A percentile compares a stretch with the other conserved stretches of the same genome.
Conservation (phyloP, 495 filamentous ascomycete species). For the Podospora appendiculata region DNA sequence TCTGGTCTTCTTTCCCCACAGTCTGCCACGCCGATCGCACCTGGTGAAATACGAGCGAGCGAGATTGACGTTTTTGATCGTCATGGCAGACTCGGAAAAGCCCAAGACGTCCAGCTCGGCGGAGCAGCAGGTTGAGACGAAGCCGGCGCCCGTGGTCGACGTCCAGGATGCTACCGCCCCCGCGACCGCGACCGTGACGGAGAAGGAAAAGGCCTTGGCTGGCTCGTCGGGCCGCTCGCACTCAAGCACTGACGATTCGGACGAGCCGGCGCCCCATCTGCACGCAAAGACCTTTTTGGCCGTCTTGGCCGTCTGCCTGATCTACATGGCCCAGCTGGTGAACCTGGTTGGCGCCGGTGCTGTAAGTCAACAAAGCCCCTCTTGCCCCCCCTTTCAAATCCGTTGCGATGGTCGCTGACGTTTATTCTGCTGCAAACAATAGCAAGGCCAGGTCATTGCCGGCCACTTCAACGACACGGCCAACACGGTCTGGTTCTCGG, state of each 20-base stretch:
- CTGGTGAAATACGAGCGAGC: too few species aligned
- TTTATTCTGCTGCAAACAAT: neutral
- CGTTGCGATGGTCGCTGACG: too few species aligned
- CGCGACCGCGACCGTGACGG: neutral
- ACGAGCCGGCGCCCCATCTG: slow-evolving; percentile 16
- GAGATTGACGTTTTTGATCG: too few species aligned
- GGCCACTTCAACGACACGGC: slow-evolving; percentile 7
- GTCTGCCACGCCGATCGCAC: too few species aligned
- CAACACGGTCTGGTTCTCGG: slow-evolving; percentile 20
- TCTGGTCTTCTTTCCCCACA: too few species aligned
- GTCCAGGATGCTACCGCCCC: neutral
- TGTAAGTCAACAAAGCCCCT: slow-evolving; percentile 9
- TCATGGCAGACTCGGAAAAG: too few species aligned
- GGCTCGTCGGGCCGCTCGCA: neutral
- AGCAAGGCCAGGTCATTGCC: slow-evolving; percentile 22
- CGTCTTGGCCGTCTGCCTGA: slow-evolving; percentile 23
- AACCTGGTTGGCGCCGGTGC: slow-evolving; percentile 25
- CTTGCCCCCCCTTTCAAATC: neutral
- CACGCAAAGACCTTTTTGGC: slow-evolving; percentile 23
- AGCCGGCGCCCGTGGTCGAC: too few species aligned
- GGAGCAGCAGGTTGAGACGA: too few species aligned
- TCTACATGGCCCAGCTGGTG: slow-evolving; percentile 24
- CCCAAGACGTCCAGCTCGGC: too few species aligned
- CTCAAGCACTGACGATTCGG: neutral
- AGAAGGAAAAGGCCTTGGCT: neutral